Evolutionary conservation across 23 red algal species (phyloP), one percentile per base, ranked within the genome.

Genomic region (Chondrus crispus): DNA sequence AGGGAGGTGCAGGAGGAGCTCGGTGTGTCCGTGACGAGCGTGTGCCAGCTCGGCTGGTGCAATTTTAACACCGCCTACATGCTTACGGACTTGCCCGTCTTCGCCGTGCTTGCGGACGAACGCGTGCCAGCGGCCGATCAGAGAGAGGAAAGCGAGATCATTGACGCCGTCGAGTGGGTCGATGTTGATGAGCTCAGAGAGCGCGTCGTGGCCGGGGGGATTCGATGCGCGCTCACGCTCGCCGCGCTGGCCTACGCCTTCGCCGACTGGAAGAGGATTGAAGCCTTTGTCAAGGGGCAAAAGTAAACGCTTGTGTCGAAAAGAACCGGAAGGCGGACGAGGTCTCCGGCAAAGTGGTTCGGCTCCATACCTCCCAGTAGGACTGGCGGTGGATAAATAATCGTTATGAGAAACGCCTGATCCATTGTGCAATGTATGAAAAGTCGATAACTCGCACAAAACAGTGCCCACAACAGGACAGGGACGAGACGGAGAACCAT

Each of bases 41-140:
- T 93, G 8, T 63, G 63, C 41, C 78, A 75, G 24, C 64, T 93
- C 2, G 89, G 76, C 16, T 93, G 89, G 89, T 76, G 77, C 39
- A 93, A 93, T 18, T 83, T 93, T 69, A 93, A 93, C 33, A 93
- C 89, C 7, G 77, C 89, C 2, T 42, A 84, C 8, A 47, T 50
- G 19, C 70, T 93, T 77, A 84, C 89, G 45, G 89, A 93, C 60
- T 39, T 83, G 11, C 89, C 89, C n/a, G 79, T 93, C 2, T 93
- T 51, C 69, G 53, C 77, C 20, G 89, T 93, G 2, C 26, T 76
- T 24, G 89, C 85, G 11, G 89, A 77, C 26, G 33, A 57, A 30
- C 6, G 3, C 8, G 1, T 7, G 29, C 29, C 12, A 38, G 74
- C 29, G 6, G 5, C 29, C 11, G 77, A 75, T 13, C 62, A 24